phyloP scores from a whole-genome alignment of 306 rosid genomes.

The Abrus precatorius region DNA sequence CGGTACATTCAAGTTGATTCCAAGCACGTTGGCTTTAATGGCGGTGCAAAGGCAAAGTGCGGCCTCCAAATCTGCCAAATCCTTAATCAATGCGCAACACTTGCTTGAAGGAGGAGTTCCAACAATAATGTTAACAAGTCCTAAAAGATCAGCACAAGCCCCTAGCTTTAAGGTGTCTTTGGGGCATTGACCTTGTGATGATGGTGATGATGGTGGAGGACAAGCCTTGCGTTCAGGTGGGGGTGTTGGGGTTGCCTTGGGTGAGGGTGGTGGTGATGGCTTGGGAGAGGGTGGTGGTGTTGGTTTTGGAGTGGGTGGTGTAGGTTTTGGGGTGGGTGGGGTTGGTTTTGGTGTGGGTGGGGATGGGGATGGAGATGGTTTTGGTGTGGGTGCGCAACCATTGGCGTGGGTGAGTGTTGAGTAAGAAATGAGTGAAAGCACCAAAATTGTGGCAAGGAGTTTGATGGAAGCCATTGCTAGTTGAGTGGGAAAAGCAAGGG shows the following conservation, averaged over 20 bases:
- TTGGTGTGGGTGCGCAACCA: slow-evolving; percentile 44
- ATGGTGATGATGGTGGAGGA: slow-evolving; percentile 4
- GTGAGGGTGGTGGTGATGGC: not conserved
- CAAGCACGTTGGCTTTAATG: slow-evolving; percentile 79
- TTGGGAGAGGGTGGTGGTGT: slow-evolving; percentile 7
- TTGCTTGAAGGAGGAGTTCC: slow-evolving; percentile 66
- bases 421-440: slow-evolving; percentile 64
- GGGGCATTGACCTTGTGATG: slow-evolving; percentile 54
- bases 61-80: slow-evolving; percentile 72
- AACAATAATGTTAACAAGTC: slow-evolving; percentile 51
- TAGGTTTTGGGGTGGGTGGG: not conserved
- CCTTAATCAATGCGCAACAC: slow-evolving; percentile 74
- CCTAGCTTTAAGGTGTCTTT: slow-evolving; percentile 75
- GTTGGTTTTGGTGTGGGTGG: slow-evolving; percentile 31
- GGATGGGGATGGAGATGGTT: not conserved
- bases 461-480: slow-evolving; percentile 57
- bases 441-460: slow-evolving; percentile 55
- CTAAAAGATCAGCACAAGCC: slow-evolving; percentile 67
- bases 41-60: slow-evolving; percentile 89
- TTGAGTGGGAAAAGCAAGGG: slow-evolving; percentile 18
- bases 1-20: slow-evolving; percentile 73
- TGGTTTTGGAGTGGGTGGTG: not conserved
- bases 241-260: not conserved
- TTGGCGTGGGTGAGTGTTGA: slow-evolving; percentile 58
- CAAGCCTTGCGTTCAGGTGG: not conserved